Conservation (phyloP, 257 asterid species). For the Solanum neorickii region DNA sequence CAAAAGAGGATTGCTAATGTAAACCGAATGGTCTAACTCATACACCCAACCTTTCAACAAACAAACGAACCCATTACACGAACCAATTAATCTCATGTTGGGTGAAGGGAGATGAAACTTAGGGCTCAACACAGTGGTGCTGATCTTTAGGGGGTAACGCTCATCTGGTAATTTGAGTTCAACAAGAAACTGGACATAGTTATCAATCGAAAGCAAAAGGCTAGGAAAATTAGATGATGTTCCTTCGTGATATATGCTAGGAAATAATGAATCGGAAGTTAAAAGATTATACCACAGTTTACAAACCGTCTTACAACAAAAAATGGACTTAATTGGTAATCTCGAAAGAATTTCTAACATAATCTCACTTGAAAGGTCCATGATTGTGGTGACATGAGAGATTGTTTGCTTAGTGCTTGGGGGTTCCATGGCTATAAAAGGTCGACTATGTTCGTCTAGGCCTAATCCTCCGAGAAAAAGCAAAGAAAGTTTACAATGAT, state of each 20-base stretch:
- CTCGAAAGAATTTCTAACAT: not conserved
- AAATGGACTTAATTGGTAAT: not conserved
- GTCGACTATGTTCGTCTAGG: too few relatives aligned
- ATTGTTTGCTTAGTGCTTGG: not conserved
- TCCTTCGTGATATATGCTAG: not conserved
- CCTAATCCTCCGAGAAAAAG: too few relatives aligned
- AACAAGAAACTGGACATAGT: not conserved
- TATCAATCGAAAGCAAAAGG: not conserved
- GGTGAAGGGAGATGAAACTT: not conserved
- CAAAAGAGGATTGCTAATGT: not conserved
- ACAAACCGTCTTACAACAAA: not conserved
- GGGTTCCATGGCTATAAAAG: not conserved
- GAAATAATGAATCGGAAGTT: not conserved
- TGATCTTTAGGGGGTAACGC: not conserved
- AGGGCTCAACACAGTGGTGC: not conserved
- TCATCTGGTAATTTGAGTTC: not conserved
- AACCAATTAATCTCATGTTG: not conserved
- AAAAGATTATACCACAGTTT: not conserved
- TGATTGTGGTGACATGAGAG: not conserved
- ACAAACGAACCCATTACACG: not conserved
- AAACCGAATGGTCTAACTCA: not conserved
- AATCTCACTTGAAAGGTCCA: not conserved
- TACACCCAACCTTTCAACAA: not conserved
- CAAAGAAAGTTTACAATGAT: rapidly evolving
- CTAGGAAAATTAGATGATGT: not conserved